Base-by-base conservation (phyloP, 371 early-diverging fungal genomes). In the Syncephalis plumigaleata region DNA sequence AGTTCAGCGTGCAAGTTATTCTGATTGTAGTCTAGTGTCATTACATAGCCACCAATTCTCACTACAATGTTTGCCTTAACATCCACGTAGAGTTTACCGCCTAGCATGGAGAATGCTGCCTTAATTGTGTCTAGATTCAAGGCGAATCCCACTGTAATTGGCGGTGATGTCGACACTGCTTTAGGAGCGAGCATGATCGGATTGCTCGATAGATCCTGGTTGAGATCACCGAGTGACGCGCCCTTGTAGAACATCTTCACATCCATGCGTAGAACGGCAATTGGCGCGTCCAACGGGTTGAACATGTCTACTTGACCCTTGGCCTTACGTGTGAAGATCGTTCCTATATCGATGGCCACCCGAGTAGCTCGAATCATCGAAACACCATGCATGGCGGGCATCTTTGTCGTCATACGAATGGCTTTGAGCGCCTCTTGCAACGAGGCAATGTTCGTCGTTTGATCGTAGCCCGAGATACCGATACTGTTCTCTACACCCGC, bases 201-300 rank as follows among this genome's bases (percentile, higher is more conserved):
- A 42, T 24, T 36, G 22, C n/a, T 22, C 18, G 39, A 25, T 23
- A 52, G 42, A 23, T 47, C 36, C 47, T 52, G 47, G 24, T 52
- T 37, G 15, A 52, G n/a, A 2, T 9, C 23, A 9, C 52, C 52
- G 18, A 52, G 46, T 9, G 23, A 15, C n/a, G 42, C 27, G 9
- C 24, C 9, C 20, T 52, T 22, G 2, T 16, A 18, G n/a, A 9
- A 27, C 25, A 52, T 31, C 0, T 15, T 42, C 16, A 47, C 39
- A 20, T 47, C 11, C 13, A 52, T 52, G 15, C 47, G 21, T 8
- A 47, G 20, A 25, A 52, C 40, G 39, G 27, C 47, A 15, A 52
- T 47, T 11, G 42, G 23, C 9, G 52, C 43, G 16, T 47, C 52
- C 9, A 52, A 31, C 21, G 52, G 52, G 40, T 52, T 52, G 36